Conservation (phyloP, 345 rosid species). For the Schrenkiella parvula region DNA sequence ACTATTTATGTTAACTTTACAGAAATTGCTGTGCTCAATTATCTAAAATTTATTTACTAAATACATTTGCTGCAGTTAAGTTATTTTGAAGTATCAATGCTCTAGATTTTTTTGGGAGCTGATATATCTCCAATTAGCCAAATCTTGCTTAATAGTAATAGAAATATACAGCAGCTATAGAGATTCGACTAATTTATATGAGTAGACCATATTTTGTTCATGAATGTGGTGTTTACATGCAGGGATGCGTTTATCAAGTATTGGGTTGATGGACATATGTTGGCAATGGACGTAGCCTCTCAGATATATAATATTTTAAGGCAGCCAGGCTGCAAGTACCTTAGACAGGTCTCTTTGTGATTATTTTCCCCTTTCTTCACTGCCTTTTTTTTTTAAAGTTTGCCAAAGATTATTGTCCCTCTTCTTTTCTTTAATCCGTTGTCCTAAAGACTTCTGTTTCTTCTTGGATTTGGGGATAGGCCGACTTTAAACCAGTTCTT, state of each 20-base stretch:
- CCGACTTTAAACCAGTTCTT: conserved; percentile 80
- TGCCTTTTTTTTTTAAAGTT: not conserved
- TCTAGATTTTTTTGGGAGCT: not conserved
- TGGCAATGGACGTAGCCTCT: conserved; percentile 62
- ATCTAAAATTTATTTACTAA: not conserved
- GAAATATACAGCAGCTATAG: not conserved
- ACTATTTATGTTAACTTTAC: not conserved
- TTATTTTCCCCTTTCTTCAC: not conserved
- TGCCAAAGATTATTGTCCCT: not conserved
- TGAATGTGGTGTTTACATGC: conserved; percentile 6
- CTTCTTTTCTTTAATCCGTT: not conserved
- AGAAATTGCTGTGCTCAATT: not conserved
- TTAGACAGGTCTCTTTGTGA: conserved; percentile 59
- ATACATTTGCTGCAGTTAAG: not conserved
- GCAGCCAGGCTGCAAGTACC: conserved; percentile 63
- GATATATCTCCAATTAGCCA: not conserved
- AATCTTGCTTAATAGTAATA: not conserved
- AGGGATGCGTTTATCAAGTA: conserved; percentile 73
- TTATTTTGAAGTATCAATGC: not conserved
- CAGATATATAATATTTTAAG: conserved; percentile 64
- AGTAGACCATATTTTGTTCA: not conserved
- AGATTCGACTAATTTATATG: not conserved
- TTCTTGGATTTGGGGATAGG: conserved; percentile 46
- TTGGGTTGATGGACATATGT: conserved; percentile 73
- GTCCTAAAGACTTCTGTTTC: conserved; percentile 6